Conservation (phyloP, 148 eudicot genomes). For the Vaccinium vitisidaea region DNA sequence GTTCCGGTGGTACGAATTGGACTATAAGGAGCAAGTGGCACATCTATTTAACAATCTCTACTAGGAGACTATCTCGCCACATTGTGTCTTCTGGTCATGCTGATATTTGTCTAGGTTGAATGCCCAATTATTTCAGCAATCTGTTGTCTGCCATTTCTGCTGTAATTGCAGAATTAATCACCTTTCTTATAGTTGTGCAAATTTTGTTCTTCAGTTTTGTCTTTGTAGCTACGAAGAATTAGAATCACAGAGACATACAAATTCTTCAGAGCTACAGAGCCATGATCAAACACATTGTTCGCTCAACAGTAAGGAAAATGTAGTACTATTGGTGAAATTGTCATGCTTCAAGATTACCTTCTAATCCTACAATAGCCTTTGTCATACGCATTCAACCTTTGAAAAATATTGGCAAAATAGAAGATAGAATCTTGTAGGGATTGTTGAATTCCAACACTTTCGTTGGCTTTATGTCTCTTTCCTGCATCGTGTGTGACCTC, state of each 20-base stretch:
- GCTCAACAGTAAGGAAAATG: background rate
- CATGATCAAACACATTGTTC: background rate
- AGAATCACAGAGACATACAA: background rate
- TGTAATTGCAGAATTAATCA: background rate
- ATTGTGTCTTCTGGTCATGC: background rate
- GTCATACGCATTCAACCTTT: background rate
- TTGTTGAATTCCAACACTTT: background rate
- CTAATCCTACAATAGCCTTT: background rate
- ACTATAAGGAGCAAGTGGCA: background rate
- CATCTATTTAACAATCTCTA: background rate
- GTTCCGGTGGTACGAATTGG: conserved; percentile 60
- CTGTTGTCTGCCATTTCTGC: background rate
- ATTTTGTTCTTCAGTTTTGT: background rate
- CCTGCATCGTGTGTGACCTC: background rate
- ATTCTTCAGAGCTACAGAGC: background rate
- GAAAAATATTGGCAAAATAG: background rate
- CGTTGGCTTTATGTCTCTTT: background rate
- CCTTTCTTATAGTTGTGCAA: background rate
- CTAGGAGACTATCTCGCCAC: background rate
- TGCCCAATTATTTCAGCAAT: background rate
- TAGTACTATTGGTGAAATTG: background rate
- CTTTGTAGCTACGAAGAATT: background rate
- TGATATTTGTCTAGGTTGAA: background rate
- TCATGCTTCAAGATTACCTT: background rate
- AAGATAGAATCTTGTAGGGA: background rate